Evolutionary conservation across 2,329 filamentous ascomycete genomes (phyloP), one percentile per base, ranked within the genome.

Genomic region (Fusarium keratoplasticum): DNA sequence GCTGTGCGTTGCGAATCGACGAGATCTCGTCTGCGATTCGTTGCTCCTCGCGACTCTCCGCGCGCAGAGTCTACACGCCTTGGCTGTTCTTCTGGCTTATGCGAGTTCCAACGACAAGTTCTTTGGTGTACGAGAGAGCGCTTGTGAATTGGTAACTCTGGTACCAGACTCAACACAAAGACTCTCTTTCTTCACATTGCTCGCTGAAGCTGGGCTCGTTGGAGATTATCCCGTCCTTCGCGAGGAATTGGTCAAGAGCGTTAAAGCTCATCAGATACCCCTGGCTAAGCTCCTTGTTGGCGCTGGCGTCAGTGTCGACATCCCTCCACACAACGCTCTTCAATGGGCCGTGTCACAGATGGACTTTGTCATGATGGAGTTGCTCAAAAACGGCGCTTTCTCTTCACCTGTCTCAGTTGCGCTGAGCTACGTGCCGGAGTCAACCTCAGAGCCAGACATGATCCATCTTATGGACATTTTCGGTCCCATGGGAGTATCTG

Each of bases 41-140:
- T 10, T 57, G 1, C 36, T 73, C 1, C 31, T 73, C 1, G 33
- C 42, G 0, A 8, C 60, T 16, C 31, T 73, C 0, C 10, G 31
- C 3, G 4, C 71, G 1, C 27, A 62, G 14, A 69, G n/a, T 1
- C 33, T 52, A 4, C 40, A 64, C 2, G 71, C 71, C 1, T 47
- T 52, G 31, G 63, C 63, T 0, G 14, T 74, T 16, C 18, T 62
- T 6, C 4, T 73, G 5, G 71, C 55, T 3, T 73, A 69, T 16
- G 36, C 57, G 2, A 14, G 6, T 2, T 71, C 71, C 2, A 64
- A 47, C 3, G 20, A 62, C 14, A 11, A 25, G 4, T 71, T 73
- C 22, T 57, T 60, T 11, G 6, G 25, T 0, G 27, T 74, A 0
- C 63, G 63, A 0, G 31, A 62, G 3, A 52, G 57, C 6, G 42